These are phyloP conservation scores for Polyporus tsugae DNA, from an alignment of 1,284 basidiomycete species.

Conservation along the genomic window DNA sequence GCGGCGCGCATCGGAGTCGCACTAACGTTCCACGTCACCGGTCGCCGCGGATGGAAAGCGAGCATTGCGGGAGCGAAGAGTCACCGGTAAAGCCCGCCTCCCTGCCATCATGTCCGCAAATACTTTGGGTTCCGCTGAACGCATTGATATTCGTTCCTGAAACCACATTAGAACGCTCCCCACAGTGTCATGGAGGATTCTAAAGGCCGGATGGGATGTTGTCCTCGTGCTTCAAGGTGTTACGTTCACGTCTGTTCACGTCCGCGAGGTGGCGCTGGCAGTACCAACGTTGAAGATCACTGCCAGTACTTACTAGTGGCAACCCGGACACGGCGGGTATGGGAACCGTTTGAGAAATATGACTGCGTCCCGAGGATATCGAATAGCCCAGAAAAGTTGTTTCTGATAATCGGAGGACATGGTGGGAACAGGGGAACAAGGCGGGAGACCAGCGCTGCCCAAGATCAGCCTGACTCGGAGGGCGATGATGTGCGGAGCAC, in stretches of 20 bases:
- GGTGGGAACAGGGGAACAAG: background rate
- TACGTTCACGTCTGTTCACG: too few species aligned
- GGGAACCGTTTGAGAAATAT: too few species aligned
- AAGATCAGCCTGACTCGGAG: background rate
- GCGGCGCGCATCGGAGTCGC: background rate
- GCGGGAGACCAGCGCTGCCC: background rate
- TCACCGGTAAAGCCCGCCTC: background rate
- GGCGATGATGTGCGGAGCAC: background rate
- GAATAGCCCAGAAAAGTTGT: background rate
- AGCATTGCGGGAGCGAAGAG: background rate
- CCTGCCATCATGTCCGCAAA: background rate
- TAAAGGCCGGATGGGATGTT: too few species aligned
- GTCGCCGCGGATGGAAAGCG: background rate
- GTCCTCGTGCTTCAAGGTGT: too few species aligned
- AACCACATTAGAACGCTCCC: background rate
- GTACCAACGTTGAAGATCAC: too few species aligned
- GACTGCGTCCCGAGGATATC: background rate
- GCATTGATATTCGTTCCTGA: too few species aligned
- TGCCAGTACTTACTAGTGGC: too few species aligned
- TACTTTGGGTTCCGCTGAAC: too few species aligned
- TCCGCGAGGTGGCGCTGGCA: too few species aligned
- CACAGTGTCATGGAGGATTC: background rate
- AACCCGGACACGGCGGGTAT: too few species aligned
- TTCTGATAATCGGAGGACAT: background rate
- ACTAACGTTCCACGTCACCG: too few species aligned